Evolutionary conservation across 352 stramenopile species (phyloP), one percentile per base, ranked within the genome.

Genomic region (Pythium diclinum): DNA sequence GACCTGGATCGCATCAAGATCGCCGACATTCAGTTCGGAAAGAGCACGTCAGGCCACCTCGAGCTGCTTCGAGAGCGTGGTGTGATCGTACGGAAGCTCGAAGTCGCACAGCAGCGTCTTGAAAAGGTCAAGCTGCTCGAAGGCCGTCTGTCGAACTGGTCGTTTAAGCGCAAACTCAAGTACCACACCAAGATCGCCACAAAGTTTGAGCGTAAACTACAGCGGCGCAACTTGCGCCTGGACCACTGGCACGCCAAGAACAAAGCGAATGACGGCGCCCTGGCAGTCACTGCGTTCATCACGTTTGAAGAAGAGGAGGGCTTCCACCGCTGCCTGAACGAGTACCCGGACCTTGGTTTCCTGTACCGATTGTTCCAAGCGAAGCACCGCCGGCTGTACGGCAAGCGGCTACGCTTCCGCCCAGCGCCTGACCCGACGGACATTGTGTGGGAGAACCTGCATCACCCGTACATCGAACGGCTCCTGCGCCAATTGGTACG

Each of bases 301-400:
- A 94, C 86, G 21, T 94, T 94, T 60, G 83, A 94, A 62, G 81
- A 94, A 52, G 85, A 92, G 38, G 85, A 94, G 63, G 85, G 85
- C 1, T 81, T 79, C 49, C 75, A 91, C 40, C 83, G 85, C n/a
- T 94, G 85, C 40, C 61, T 94, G 28, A 68, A 75, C 33, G 83
- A 92, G 64, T 94, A 92, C 57, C 85, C 83, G 6, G 81, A 92
- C 46, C 67, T 92, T 0, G 83, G 85, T 4, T 81, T 85, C 56
- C 46, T 94, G 4, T 79, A 92, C 44, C 82, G 85, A 1, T 72
- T 92, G 21, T 91, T 91, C 46, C 85, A 94, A 60, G 74, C 85
- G 3, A 67, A 67, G 10, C 55, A 73, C 67, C 91, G 91, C 59
- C 78, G 83, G 0, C 68, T 94, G 6, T 74, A 82, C 21, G 82